phyloP scores from a whole-genome alignment of 2,329 filamentous ascomycete genomes.

The Pyricularia pennisetigena region DNA sequence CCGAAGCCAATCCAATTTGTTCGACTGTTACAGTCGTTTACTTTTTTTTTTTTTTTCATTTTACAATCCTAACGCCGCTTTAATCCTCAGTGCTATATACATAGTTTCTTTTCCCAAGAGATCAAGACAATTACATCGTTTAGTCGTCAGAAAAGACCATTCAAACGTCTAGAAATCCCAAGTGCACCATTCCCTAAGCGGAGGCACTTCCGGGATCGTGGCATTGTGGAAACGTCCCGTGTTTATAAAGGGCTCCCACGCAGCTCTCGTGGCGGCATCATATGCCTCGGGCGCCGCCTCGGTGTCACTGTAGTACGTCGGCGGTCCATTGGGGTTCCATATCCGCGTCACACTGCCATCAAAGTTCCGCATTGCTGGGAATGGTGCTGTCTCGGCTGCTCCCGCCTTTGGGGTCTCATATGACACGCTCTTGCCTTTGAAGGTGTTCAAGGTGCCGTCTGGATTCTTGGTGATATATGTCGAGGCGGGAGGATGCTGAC shows the following conservation, averaged over 20 bases:
- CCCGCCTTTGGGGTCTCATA: conserved; percentile 32
- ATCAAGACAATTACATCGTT: not conserved
- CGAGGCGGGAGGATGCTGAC: conserved; percentile 19
- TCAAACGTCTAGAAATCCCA: conserved; percentile 56
- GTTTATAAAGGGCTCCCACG: conserved; percentile 55
- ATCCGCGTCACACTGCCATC: conserved; percentile 54
- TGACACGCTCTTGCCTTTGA: conserved; percentile 20
- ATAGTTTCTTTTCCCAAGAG: not conserved
- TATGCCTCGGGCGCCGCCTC: conserved; percentile 43
- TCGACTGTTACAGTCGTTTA: not conserved
- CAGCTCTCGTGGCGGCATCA: conserved; percentile 33
- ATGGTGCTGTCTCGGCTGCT: conserved; percentile 24
- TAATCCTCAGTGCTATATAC: not conserved
- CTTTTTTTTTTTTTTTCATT: not conserved
- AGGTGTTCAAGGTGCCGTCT: conserved; percentile 15
- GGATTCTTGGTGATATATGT: conserved; percentile 17
- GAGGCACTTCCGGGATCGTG: conserved; percentile 67
- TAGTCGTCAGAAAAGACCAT: not conserved
- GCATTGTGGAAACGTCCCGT: conserved; percentile 61
- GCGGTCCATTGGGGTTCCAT: conserved; percentile 65
- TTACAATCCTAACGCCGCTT: not conserved
- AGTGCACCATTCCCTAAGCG: conserved; percentile 62
- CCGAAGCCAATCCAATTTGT: not conserved
- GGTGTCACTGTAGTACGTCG: conserved; percentile 51
- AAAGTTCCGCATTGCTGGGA: conserved; percentile 32